Base-by-base conservation (phyloP, 805 yeast species). In the Jamesozyma spencerorum region DNA sequence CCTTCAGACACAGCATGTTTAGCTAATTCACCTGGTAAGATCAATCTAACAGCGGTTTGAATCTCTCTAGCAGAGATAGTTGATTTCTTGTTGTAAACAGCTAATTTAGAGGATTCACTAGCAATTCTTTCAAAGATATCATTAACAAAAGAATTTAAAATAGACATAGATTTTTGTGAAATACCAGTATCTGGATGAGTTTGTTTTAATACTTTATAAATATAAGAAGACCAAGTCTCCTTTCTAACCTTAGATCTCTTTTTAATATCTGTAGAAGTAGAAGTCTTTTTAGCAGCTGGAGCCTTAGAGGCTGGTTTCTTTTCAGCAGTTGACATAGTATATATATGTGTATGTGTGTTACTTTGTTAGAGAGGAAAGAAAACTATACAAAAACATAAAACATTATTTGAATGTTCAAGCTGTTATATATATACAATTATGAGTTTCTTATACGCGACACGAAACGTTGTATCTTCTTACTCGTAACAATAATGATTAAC, bases 171-270 rank as follows among this genome's bases (percentile, higher is more conserved):
- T 68, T 86, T 85, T 74, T 87, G 95, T 59, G 97, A 88, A 68
- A 90, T 90, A 85, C 97, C 97, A 49, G 97, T 90, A 70, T 90
- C 97, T 70, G 97, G 97, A 73, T 90, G 97, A 49, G 97, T 88
- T 78, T 90, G 97, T 74, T 88, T 88, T 68, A 90, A 82, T 55
- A 88, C 97, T 74, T 90, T 90, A 92, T 88, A 90, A 68, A 90
- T 90, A 74, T 90, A 90, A 49, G 97, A 87, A 52, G 95, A 86
- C 77, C 87, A 90, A 52, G 97, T 86, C 75, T 90, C 97, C 83
- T 86, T 87, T 81, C 97, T 86, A 60, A 87, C 71, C 82, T 88
- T 88, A 57, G 85, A 65, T 77, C 94, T 86, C 83, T 84, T 88
- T 79, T 86, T 87, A 61, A 79, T 88, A 44, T 79, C 75, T 54